Evolutionary conservation across 345 rosid species (phyloP).

Genomic region (Sonneratia alba): DNA sequence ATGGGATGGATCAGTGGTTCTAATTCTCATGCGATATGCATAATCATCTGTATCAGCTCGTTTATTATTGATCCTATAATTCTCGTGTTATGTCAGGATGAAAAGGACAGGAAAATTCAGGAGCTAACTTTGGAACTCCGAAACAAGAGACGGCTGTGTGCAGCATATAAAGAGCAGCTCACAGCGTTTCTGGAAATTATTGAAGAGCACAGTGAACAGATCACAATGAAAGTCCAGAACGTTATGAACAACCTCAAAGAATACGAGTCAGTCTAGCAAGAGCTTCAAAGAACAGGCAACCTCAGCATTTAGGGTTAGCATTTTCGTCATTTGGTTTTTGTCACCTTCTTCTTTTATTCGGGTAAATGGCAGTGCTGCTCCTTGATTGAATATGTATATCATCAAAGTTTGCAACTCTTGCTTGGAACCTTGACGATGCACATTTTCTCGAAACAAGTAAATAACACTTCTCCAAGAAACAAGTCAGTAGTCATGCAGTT

Average conservation of each 20-base stretch:
- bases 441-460: background rate
- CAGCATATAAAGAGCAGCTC: slow-evolving; percentile 23
- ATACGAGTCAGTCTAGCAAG: slow-evolving; percentile 18
- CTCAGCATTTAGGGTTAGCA: background rate
- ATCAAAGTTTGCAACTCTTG: background rate
- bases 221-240: slow-evolving; percentile 16
- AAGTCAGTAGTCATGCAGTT: background rate
- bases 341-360: background rate
- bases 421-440: background rate
- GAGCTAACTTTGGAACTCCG: slow-evolving; percentile 20
- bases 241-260: slow-evolving; percentile 25
- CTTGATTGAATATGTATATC: background rate
- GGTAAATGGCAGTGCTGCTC: background rate
- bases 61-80: too few species aligned
- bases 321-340: background rate
- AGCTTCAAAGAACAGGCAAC: slow-evolving; percentile 5
- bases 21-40: background rate
- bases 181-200: slow-evolving; percentile 18
- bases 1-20: background rate
- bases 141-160: slow-evolving; percentile 19
- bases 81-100: slow-evolving; percentile 9
- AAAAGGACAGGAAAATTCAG: slow-evolving; percentile 26
- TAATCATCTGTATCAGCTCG: background rate
- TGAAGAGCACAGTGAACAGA: slow-evolving; percentile 21
- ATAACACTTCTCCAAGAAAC: background rate